Evolutionary conservation across 83 land plant species (phyloP).

Genomic region (Picea engelmannii): DNA sequence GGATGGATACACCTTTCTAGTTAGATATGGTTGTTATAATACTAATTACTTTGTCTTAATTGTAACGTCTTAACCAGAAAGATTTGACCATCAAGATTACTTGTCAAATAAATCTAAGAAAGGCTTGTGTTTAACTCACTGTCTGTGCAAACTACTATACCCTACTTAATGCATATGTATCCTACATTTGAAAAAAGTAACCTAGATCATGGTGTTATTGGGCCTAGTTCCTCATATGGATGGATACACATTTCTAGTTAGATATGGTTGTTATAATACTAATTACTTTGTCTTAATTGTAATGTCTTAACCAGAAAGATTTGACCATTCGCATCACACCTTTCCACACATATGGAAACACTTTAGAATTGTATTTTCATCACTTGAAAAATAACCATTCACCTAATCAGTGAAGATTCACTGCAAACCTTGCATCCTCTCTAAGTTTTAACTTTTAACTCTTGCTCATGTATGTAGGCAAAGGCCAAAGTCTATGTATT

Average conservation of each 20-base stretch:
- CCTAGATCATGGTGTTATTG: neutral
- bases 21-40: neutral
- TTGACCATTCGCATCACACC: neutral
- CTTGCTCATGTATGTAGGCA: no score
- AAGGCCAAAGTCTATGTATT: no score
- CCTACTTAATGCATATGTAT: neutral
- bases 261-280: neutral
- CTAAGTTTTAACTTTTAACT: neutral
- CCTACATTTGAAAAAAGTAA: neutral
- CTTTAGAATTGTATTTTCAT: no score
- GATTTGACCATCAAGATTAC: neutral
- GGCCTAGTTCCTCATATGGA: no score
- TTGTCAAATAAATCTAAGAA: no score
- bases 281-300: neutral
- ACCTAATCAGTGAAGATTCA: no score
- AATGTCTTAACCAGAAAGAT: neutral
- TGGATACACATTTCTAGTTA: neutral
- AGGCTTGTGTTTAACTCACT: neutral
- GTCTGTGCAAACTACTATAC: neutral
- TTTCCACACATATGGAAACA: neutral
- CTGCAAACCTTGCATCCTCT: no score
- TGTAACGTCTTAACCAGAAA: neutral
- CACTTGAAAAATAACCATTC: no score
- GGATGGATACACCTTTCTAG: neutral
- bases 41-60: neutral